phyloP scores from a whole-genome alignment of 1,284 basidiomycete genomes.

The Mrakiaceae sp. region DNA sequence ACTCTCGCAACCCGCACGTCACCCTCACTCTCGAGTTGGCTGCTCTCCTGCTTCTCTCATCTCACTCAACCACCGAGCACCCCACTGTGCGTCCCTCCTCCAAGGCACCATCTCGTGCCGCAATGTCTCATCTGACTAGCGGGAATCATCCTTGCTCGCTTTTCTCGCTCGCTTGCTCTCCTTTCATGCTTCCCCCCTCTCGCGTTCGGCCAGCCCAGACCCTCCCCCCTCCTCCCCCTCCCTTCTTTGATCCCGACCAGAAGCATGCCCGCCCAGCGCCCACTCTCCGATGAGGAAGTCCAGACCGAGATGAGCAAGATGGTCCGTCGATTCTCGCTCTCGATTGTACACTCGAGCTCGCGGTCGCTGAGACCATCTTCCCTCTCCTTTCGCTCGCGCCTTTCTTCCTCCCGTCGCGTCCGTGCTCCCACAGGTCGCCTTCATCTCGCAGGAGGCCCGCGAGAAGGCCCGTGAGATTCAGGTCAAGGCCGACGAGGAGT shows the following conservation, averaged over 20 bases:
- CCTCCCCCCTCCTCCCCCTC: not conserved
- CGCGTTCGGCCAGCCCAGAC: not conserved
- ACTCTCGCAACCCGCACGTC: not conserved
- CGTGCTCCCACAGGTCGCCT: conserved; percentile 56
- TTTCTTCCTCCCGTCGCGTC: conserved; percentile 5
- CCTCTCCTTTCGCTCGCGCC: conserved; percentile 10
- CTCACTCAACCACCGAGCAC: too few relatives aligned
- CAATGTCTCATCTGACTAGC: too few relatives aligned
- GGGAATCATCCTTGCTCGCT: too few relatives aligned
- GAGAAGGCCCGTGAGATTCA: conserved; percentile 95
- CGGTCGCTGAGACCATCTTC: conserved; percentile 4
- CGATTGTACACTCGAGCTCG: not conserved
- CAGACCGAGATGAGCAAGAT: conserved; percentile 98
- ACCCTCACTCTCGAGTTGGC: too few relatives aligned
- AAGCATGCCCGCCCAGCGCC: conserved; percentile 38
- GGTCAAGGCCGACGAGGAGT: conserved; percentile 94
- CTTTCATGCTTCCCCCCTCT: not conserved
- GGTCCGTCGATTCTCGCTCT: conserved; percentile 44
- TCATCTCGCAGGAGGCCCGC: conserved; percentile 91
- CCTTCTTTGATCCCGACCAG: not conserved
- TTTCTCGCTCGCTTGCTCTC: too few relatives aligned
- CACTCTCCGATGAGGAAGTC: conserved; percentile 92
- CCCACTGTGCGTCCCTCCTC: too few relatives aligned
- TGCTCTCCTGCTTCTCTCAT: too few relatives aligned
- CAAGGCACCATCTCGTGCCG: too few relatives aligned